A percentile compares a stretch with the other conserved stretches of the same genome.
Conservation (phyloP, 192 early-diverging fungal species). For the Rhizophagus sp. region DNA sequence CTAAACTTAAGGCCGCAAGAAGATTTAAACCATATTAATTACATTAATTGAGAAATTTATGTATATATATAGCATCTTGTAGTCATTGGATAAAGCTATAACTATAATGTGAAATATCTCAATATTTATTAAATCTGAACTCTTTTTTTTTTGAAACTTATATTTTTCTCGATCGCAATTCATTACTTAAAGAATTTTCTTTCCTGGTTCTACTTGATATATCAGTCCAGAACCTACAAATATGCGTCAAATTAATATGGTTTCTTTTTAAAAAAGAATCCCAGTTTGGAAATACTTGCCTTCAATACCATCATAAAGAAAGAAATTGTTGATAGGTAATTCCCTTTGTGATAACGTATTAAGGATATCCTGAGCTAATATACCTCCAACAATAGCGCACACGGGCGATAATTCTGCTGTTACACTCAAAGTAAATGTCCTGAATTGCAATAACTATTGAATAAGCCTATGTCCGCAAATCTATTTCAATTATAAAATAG, state of each 20-base stretch:
- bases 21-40: slow-evolving; percentile 85
- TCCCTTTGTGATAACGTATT: slow-evolving; percentile 83
- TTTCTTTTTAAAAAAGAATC: background rate
- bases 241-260: background rate
- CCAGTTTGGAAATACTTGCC: slow-evolving; percentile 39
- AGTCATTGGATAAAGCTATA: background rate
- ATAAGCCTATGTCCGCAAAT: background rate
- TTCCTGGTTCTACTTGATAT: slow-evolving; percentile 11
- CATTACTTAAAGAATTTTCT: background rate
- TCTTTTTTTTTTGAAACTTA: no score
- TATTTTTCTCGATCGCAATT: no score
- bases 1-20: slow-evolving; percentile 58
- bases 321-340: slow-evolving; percentile 82
- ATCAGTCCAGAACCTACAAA: slow-evolving; percentile 10
- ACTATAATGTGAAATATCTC: background rate
- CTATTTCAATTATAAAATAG: background rate
- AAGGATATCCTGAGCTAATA: slow-evolving; percentile 88
- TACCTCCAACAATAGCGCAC: slow-evolving; percentile 85
- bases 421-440: slow-evolving; percentile 50
- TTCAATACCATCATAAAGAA: slow-evolving; percentile 64
- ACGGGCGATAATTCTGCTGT: slow-evolving; percentile 74
- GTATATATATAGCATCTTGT: no score
- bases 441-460: slow-evolving; percentile 26
- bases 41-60: background rate
- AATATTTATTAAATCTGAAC: background rate